Conservation (phyloP, 768 basidiomycete genomes). For the Mycena polygramma region DNA sequence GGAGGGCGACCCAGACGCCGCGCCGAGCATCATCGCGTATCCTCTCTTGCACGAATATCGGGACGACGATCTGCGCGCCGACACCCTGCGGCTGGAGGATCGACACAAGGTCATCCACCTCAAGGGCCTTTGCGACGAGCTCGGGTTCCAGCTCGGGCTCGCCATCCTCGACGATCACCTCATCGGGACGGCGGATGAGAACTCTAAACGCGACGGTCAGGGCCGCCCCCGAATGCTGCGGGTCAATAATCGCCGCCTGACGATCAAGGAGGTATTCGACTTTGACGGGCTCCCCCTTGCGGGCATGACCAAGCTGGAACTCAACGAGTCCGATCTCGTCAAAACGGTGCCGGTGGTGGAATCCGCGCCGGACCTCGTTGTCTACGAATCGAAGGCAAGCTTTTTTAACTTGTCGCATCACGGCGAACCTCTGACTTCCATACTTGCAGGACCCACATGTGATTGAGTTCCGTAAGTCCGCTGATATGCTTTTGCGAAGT, state of each 20-base stretch:
- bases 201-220: slow-evolving; percentile 28
- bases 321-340: slow-evolving; percentile 30
- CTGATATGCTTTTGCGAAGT: background rate
- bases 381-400: slow-evolving; percentile 34
- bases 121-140: slow-evolving; percentile 33
- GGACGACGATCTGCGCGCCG: slow-evolving; percentile 36
- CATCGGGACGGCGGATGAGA: slow-evolving; percentile 35
- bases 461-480: slow-evolving; percentile 37
- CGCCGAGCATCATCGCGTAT: slow-evolving; percentile 34
- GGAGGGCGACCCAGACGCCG: slow-evolving; percentile 34
- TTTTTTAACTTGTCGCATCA: background rate
- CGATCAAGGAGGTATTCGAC: slow-evolving; percentile 38
- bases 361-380: slow-evolving; percentile 37
- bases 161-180: slow-evolving; percentile 38
- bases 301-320: slow-evolving; percentile 33
- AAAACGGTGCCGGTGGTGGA: slow-evolving; percentile 22
- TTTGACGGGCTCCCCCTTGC: slow-evolving; percentile 34
- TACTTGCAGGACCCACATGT: slow-evolving; percentile 32
- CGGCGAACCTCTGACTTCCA: slow-evolving; percentile 14
- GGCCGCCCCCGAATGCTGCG: slow-evolving; percentile 34
- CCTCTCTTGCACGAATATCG: slow-evolving; percentile 34
- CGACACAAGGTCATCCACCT: slow-evolving; percentile 37
- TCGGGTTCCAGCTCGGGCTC: slow-evolving; percentile 36
- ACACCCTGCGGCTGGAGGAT: slow-evolving; percentile 36
- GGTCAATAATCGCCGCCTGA: slow-evolving; percentile 35